These are phyloP conservation scores for Pachysandra terminalis DNA, from an alignment of 164 flowering plant species.

Conservation along the genomic window DNA sequence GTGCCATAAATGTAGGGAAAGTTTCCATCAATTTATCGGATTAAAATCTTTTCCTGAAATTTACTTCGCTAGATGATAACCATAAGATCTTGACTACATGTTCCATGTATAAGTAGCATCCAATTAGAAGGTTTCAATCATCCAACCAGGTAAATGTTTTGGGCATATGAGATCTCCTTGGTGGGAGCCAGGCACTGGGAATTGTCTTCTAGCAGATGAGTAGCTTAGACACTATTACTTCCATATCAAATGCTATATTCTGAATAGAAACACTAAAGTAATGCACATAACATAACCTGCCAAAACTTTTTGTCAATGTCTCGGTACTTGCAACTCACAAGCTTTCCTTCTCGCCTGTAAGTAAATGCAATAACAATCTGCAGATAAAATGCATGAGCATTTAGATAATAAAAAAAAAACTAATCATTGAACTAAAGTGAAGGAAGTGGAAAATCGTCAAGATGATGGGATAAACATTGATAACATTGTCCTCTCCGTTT, in stretches of 20 bases:
- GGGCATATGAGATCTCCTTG: not conserved
- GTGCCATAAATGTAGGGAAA: not conserved
- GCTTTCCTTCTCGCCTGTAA: slow-evolving; percentile 53
- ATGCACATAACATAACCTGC: slow-evolving; percentile 50
- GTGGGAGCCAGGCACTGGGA: not conserved
- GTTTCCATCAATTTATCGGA: not conserved
- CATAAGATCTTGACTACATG: not conserved
- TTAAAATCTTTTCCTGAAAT: not conserved
- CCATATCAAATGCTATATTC: not conserved
- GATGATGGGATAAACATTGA: not conserved
- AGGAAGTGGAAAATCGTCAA: not conserved
- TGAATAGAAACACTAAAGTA: slow-evolving; percentile 1
- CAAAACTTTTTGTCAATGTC: slow-evolving; percentile 57
- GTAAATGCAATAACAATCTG: slow-evolving; percentile 84
- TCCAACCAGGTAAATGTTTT: not conserved
- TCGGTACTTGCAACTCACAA: slow-evolving; percentile 85
- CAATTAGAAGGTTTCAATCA: not conserved
- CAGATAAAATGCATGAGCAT: slow-evolving; percentile 1
- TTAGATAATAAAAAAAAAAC: slow-evolving; percentile 2
- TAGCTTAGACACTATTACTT: not conserved
- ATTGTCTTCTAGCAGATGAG: not conserved
- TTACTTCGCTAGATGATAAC: not conserved
- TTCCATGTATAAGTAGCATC: not conserved
- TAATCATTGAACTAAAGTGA: not conserved
- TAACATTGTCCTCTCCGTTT: not conserved